A percentile compares a stretch with the other conserved stretches of the same genome.
Conservation (phyloP, 2,329 filamentous ascomycete genomes). For the Didymella pomorum region DNA sequence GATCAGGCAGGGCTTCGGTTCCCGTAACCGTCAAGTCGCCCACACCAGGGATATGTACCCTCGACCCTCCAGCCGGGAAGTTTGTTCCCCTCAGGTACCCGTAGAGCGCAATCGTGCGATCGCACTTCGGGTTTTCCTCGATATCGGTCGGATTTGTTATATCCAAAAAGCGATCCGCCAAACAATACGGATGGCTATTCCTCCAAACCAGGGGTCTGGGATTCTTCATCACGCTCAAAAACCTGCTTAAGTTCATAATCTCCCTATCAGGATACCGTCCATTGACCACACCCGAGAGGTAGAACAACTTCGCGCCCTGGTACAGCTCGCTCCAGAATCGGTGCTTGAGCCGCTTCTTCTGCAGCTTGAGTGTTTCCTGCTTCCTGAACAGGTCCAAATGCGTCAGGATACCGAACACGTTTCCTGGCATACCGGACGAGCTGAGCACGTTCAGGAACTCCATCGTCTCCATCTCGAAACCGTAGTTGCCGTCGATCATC, state of each 20-base stretch:
- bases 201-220: constrained; percentile 95
- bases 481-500: constrained; percentile 98
- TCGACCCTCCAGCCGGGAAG: constrained; percentile 82
- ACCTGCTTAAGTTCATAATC: constrained; percentile 92
- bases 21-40: constrained; percentile 85
- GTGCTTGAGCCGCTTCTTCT: constrained; percentile 96
- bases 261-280: constrained; percentile 96
- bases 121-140: constrained; percentile 87
- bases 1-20: constrained; percentile 90
- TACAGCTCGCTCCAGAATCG: constrained; percentile 97
- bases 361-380: constrained; percentile 86
- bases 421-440: constrained; percentile 97
- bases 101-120: constrained; percentile 88
- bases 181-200: constrained; percentile 91
- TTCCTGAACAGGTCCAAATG: constrained; percentile 96
- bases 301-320: constrained; percentile 96
- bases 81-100: constrained; percentile 96
- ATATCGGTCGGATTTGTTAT: constrained; percentile 92
- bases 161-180: constrained; percentile 94
- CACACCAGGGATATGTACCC: constrained; percentile 90
- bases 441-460: constrained; percentile 95
- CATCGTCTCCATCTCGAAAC: constrained; percentile 99
- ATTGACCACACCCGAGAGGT: constrained; percentile 94
- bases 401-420: constrained; percentile 95
- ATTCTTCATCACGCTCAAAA: constrained; percentile 99